Percentiles rank a stretch among this genome's conserved stretches.
Evolutionary conservation across 768 basidiomycete species (phyloP).

Genomic region (Lactarius deliciosus): DNA sequence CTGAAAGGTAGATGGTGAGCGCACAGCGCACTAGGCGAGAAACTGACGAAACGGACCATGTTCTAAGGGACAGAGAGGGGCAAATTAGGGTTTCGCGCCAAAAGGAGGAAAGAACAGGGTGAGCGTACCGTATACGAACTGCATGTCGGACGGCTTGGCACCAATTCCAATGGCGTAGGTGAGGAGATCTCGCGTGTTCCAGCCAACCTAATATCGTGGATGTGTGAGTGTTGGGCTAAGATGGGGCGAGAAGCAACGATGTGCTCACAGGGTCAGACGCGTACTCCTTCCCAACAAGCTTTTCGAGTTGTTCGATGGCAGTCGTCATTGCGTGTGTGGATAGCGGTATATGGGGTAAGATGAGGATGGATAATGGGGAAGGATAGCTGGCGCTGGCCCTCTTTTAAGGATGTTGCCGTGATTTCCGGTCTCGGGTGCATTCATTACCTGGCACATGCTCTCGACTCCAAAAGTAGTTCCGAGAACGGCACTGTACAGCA

Average conservation of each 20-base stretch:
- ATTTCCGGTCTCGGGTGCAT: neutral
- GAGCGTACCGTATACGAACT: conserved; percentile 66
- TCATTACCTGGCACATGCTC: neutral
- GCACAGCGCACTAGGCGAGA: neutral
- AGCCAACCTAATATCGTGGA: conserved; percentile 54
- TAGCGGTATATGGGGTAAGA: neutral
- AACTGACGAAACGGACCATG: conserved; percentile 28
- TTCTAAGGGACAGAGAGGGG: conserved; percentile 30
- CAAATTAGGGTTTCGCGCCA: neutral
- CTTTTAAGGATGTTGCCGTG: neutral
- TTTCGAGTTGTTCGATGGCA: conserved; percentile 45
- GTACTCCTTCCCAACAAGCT: conserved; percentile 61
- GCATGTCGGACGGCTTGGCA: conserved; percentile 70
- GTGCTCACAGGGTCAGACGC: conserved; percentile 53
- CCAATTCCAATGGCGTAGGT: conserved; percentile 81
- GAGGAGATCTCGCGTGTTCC: conserved; percentile 83
- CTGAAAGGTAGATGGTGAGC: conserved; percentile 36
- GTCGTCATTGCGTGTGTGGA: conserved; percentile 9
- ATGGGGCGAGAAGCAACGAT: neutral
- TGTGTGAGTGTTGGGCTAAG: neutral
- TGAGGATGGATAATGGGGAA: neutral
- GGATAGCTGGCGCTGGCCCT: neutral
- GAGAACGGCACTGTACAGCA: no score
- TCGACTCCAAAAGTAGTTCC: no score
- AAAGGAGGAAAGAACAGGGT: neutral